Percentiles rank a stretch among this genome's conserved stretches.
Evolutionary conservation across 1,284 basidiomycete species (phyloP).

Genomic region (Sanghuangporus weigelae): DNA sequence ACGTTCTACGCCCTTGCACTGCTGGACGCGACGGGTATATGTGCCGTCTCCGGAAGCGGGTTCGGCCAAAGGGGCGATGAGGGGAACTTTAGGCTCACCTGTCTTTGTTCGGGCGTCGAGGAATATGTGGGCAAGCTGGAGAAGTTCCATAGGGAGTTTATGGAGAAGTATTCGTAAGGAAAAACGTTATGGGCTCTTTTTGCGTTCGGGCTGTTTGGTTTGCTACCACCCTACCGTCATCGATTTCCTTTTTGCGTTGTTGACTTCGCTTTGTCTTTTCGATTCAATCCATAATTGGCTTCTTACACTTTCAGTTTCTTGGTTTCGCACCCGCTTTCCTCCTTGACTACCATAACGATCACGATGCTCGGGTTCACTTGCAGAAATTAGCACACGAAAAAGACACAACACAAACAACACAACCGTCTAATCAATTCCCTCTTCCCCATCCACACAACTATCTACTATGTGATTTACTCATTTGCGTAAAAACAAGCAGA

Average conservation of each 20-base stretch:
- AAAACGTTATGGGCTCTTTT: background rate
- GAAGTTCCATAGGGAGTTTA: conserved; percentile 77
- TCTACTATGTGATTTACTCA: background rate
- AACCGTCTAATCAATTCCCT: background rate
- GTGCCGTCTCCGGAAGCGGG: conserved; percentile 86
- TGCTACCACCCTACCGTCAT: background rate
- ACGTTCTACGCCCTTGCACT: conserved; percentile 82
- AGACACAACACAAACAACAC: background rate
- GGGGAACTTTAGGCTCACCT: conserved; percentile 85
- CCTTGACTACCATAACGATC: too few species aligned
- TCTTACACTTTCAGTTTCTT: too few species aligned
- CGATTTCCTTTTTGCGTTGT: background rate
- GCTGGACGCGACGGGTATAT: conserved; percentile 88
- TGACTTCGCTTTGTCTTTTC: background rate
- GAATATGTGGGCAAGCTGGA: conserved; percentile 85
- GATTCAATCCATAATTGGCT: background rate
- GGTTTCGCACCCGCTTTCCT: too few species aligned
- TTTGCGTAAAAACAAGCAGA: background rate
- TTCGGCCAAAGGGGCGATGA: conserved; percentile 89
- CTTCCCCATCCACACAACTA: background rate
- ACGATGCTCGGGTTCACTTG: too few species aligned
- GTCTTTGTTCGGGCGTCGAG: conserved; percentile 84
- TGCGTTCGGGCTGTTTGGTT: background rate
- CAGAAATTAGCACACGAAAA: too few species aligned
- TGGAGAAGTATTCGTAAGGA: conserved; percentile 52